Conservation (phyloP, 2,329 filamentous ascomycete species). For the Hypoxylon rubiginosum region DNA sequence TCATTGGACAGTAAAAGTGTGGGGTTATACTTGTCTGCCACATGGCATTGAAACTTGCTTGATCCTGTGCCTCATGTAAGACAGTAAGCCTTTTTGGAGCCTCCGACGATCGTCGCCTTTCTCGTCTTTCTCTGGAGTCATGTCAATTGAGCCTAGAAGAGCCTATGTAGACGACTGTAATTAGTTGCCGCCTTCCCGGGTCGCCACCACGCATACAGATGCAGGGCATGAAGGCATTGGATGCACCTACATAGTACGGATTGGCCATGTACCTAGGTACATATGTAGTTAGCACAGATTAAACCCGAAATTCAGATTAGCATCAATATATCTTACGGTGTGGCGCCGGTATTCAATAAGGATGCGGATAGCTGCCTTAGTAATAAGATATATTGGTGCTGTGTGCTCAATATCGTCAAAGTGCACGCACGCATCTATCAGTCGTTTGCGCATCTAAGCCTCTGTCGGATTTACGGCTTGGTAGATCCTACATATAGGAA, state of each 20-base stretch:
- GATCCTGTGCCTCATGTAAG: conserved; percentile 7
- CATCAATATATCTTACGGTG: neutral
- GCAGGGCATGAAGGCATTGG: neutral
- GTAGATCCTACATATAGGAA: neutral
- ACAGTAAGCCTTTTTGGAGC: conserved; percentile 19
- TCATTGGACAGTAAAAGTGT: conserved; percentile 33
- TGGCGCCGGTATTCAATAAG: neutral
- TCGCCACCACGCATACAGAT: conserved; percentile 13
- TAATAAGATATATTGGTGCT: neutral
- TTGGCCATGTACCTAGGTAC: neutral
- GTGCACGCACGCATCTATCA: too few species aligned
- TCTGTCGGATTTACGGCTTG: neutral
- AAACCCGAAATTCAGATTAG: neutral
- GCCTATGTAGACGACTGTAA: conserved; percentile 22
- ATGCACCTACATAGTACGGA: neutral
- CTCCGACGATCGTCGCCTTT: conserved; percentile 32
- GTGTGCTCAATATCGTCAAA: neutral
- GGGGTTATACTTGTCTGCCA: conserved; percentile 32
- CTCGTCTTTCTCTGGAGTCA: conserved; percentile 15
- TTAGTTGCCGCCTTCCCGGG: conserved; percentile 27
- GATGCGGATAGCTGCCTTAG: neutral
- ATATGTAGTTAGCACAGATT: neutral
- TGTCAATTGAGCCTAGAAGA: conserved; percentile 33
- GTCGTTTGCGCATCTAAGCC: neutral
- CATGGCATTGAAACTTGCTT: conserved; percentile 35